These are phyloP conservation scores for Sanguinoderma infundibulare DNA, from an alignment of 1,284 basidiomycete species.

Conservation along the genomic window DNA sequence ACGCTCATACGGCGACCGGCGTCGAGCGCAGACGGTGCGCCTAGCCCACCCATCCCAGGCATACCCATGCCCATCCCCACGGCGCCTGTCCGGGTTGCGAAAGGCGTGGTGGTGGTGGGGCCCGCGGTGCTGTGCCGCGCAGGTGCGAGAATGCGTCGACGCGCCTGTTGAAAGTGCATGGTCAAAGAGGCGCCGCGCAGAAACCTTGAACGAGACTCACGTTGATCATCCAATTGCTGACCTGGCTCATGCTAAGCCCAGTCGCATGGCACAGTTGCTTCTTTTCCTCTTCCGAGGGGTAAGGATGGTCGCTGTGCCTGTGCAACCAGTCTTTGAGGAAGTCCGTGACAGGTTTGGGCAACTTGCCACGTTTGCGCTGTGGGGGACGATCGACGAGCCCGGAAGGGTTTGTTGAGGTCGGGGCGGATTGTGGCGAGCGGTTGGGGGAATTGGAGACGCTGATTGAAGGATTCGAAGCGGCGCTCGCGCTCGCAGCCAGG, in stretches of 20 bases:
- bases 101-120: constrained; percentile 75
- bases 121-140: constrained; percentile 73
- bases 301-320: constrained; percentile 87
- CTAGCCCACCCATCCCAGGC: constrained; percentile 41
- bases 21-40: constrained; percentile 31
- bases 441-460: constrained; percentile 38
- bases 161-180: constrained; percentile 51
- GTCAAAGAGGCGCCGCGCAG: constrained; percentile 8
- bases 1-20: constrained; percentile 45
- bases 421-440: constrained; percentile 57
- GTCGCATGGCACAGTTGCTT: constrained; percentile 86
- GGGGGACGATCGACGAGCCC: constrained; percentile 68
- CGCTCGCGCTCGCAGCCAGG: constrained; percentile 42
- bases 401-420: constrained; percentile 48
- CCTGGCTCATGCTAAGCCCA: constrained; percentile 86
- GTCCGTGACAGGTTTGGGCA: constrained; percentile 90
- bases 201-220: constrained; percentile 47
- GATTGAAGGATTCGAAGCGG: constrained; percentile 27
- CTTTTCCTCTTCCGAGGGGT: constrained; percentile 91
- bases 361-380: constrained; percentile 81
- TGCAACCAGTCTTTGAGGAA: constrained; percentile 91
- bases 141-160: constrained; percentile 80
- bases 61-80: constrained; percentile 22
- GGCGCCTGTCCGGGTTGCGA: constrained; percentile 44
- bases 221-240: constrained; percentile 92